Conservation (phyloP, 805 yeast species). For the Tetrapisispora fleetii region DNA sequence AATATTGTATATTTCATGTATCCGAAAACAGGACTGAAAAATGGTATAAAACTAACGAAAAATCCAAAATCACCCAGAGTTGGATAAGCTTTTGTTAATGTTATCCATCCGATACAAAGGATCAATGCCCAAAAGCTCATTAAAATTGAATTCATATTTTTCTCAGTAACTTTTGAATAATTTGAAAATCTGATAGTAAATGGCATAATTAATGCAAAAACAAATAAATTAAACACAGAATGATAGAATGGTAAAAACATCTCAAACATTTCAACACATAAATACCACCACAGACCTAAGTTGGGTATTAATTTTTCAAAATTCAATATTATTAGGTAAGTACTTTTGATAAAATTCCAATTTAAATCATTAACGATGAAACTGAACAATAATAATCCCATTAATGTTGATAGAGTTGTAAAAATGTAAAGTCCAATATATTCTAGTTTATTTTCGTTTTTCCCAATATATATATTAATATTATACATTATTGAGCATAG, state of each 20-base stretch:
- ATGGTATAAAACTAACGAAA: constrained; percentile 38
- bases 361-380: constrained; percentile 31
- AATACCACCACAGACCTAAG: constrained; percentile 97
- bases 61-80: constrained; percentile 67
- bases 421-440: neutral
- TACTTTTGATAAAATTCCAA: constrained; percentile 39
- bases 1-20: constrained; percentile 39
- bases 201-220: constrained; percentile 60
- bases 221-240: constrained; percentile 72
- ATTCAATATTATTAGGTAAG: constrained; percentile 48
- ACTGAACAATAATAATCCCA: constrained; percentile 31
- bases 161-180: neutral
- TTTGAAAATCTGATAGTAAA: constrained; percentile 53
- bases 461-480: neutral
- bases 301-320: constrained; percentile 77
- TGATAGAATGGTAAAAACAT: constrained; percentile 76
- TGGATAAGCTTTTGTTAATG: constrained; percentile 77
- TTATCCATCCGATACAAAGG: constrained; percentile 40
- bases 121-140: constrained; percentile 52
- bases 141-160: neutral
- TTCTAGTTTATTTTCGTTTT: constrained; percentile 1
- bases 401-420: neutral
- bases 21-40: constrained; percentile 38
- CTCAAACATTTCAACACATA: constrained; percentile 90
- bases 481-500: constrained; percentile 2